These are phyloP conservation scores for Chaetomium fimeti DNA, from an alignment of 495 filamentous ascomycete genomes.

Conservation along the genomic window DNA sequence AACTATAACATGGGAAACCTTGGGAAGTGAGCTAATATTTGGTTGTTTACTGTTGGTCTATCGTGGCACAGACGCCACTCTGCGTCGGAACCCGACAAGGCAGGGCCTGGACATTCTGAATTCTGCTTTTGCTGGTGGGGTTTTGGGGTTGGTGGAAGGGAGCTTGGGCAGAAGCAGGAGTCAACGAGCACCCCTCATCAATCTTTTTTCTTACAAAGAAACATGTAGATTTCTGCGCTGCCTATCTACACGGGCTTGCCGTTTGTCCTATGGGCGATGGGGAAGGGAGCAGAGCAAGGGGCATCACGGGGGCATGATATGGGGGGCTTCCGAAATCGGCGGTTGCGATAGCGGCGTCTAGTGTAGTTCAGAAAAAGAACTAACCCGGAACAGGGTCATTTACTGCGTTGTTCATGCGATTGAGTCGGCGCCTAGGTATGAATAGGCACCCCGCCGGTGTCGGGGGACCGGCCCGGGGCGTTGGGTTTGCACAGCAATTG, in stretches of 20 bases:
- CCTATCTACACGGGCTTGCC: neutral
- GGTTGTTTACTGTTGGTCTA: slow-evolving; percentile 3
- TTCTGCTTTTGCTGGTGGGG: neutral
- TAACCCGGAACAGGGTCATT: too few relatives aligned
- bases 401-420: too few relatives aligned
- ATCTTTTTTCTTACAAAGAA: neutral
- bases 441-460: too few relatives aligned
- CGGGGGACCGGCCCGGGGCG: too few relatives aligned
- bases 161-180: neutral
- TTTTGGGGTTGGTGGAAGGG: neutral
- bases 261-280: neutral
- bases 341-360: too few relatives aligned
- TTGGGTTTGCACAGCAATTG: neutral
- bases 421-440: too few relatives aligned
- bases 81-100: neutral
- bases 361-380: too few relatives aligned
- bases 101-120: neutral
- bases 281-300: neutral
- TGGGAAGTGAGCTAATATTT: neutral
- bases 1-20: slow-evolving; percentile 34
- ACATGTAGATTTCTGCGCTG: neutral
- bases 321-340: too few relatives aligned
- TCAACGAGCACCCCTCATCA: neutral
- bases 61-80: neutral
- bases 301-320: neutral